Base-by-base conservation (phyloP, 345 rosid species). In the Crucihimalaya himalaica region DNA sequence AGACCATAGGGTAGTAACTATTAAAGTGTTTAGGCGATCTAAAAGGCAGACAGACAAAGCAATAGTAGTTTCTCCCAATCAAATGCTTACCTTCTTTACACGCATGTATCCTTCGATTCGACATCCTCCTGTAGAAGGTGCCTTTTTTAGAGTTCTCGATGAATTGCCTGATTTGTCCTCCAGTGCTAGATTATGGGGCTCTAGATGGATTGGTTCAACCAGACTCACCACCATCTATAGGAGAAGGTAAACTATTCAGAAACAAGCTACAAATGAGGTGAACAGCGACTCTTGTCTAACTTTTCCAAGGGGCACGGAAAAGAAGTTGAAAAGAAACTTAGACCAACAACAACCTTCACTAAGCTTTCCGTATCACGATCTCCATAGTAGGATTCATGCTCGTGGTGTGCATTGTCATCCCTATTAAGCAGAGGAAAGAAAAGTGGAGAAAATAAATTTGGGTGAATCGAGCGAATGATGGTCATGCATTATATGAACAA, bases 381-480 rank as follows among this genome's bases (percentile, higher is more conserved):
- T 80, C 99, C 99, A 84, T 96, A 92, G 79, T 96, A 96, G 31
- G 97, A 90, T 76, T 96, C 99, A 82, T 96, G 99, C 4, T 92
- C 96, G 73, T 96, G 97, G 71, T 87, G 97, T 54, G 92, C 90
- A 74, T 86, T 92, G 8, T 89, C 98, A 60, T 89, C 96, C 81
- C 98, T 95, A 83, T 76, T 25, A 83, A 59, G 12, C 39, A 67
- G 20, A 31, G 21, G 43, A 48, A 37, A 35, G 16, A 35, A 34
- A 48, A 50, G 45, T 34, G 27, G 43, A 60, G 29, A 58, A 19
- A 10, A 31, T 3, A 39, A 14, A 31, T 12, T 55, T 3, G 19
- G 27, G 32, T 14, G 66, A 63, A 62, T 15, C 14, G 14, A 55
- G 43, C 13, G 63, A 63, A 46, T 35, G 31, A 76, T 54, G 53